Evolutionary conservation across 352 stramenopile genomes (phyloP), one percentile per base, ranked within the genome.

Genomic region (Globisporangium alternatum): DNA sequence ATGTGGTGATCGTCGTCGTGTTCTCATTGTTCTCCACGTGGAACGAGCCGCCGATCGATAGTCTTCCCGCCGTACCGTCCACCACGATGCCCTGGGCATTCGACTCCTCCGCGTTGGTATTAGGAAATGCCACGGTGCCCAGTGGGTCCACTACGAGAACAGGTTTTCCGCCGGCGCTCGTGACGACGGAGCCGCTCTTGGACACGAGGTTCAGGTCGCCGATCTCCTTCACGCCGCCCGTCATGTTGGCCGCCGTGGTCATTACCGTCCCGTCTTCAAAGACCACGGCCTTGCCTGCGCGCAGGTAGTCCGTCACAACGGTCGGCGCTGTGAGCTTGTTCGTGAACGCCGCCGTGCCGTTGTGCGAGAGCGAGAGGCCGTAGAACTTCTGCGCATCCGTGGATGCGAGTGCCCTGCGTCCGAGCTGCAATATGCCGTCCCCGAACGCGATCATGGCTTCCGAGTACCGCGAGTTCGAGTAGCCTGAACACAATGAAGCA

Each of bases 171-270:
- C 83, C 81, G 28, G 81, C 80, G 31, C 83, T 91, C 43, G 84
- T 65, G 21, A 87, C 64, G 0, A 95, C 77, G 10, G 79, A 73
- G n/a, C 83, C 86, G 8, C 75, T 78, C 49, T 78, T 76, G 10
- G 83, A 92, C 2, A 90, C 81, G 5, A 95, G 63, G 56, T 95
- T 95, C 30, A 95, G 53, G 41, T 92, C 83, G 1, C 86, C 83
- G 8, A 81, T 67, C 58, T 90, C 80, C 49, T 86, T 89, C n/a
- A 92, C 71, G 8, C 86, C 81, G n/a, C 83, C 83, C 8, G 82
- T 89, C 54, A 85, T 78, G 43, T 91, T 90, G 6, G 82, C 83
- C 10, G 86, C 86, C 5, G 83, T 92, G 5, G 86, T 93, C 86
- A 93, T 95, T 25, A 86, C 69, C 1, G 82, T 89, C 1, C 82